Evolutionary conservation across 2,329 filamentous ascomycete genomes (phyloP), one percentile per base, ranked within the genome.

Genomic region (Exophiala sideris): DNA sequence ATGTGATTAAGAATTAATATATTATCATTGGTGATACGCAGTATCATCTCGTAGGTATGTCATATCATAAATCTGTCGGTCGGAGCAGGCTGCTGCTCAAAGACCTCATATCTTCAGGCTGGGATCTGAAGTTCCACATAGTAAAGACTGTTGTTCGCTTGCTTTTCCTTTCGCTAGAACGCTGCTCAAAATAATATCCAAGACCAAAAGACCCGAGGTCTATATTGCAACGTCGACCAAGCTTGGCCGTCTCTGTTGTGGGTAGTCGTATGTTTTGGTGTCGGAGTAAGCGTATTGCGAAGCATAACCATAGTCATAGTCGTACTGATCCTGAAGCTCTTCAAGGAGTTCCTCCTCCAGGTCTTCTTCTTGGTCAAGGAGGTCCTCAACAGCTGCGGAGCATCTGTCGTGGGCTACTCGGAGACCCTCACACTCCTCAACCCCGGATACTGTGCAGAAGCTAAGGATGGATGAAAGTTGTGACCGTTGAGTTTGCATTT

Each of bases 371-470:
- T 61, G 54, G 33, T 61, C 56, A 39, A 64, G 60, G 8, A 64
- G 52, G 33, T 64, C 52, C 38, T 60, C 49, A n/a, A 64, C 50
- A 1, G 61, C 52, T 2, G 38, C 38, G 5, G 57, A 53, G 45
- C 59, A 63, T 56, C 61, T 46, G 33, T 60, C 54, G 46, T 64
- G 54, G 8, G 62, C 62, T 18, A 60, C 56, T 12, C 59, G 46
- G 4, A 64, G 52, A 18, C 62, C 62, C 16, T 60, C 51, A n/a
- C 46, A 56, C 33, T 60, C 48, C 24, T 63, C 61, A 16, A 56
- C 59, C 18, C 61, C 62, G 6, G 60, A 52, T n/a, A 64, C 57
- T 10, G 52, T 62, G 45, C 61, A 63, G 44, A 64, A 59, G 36
- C 61, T 63, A 34, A 64, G 50, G 39, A 64, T 63, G 40, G 59